phyloP scores from a whole-genome alignment of 306 rosid genomes.

The Cicer bijugum region DNA sequence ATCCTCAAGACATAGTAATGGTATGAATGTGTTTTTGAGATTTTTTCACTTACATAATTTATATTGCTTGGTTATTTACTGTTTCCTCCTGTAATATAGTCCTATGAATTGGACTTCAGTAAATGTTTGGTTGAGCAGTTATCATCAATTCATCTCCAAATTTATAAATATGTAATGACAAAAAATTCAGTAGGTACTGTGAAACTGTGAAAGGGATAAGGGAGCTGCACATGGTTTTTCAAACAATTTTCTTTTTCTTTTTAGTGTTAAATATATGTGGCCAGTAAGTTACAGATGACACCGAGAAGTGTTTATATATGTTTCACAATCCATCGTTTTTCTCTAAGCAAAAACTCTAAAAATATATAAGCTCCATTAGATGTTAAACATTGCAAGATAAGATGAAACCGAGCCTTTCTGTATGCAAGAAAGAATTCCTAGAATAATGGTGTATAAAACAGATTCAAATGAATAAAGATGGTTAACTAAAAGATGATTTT shows the following conservation, averaged over 20 bases:
- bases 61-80: conserved; percentile 37
- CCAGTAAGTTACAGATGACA: not conserved
- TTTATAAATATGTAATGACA: not conserved
- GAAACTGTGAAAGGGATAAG: not conserved
- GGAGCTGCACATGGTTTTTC: conserved; percentile 2
- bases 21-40: conserved; percentile 55
- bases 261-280: conserved; percentile 4
- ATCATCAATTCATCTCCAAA: not conserved
- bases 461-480: too few species aligned
- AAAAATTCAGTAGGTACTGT: conserved; percentile 19
- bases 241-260: conserved; percentile 28
- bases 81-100: conserved; percentile 23
- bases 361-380: not conserved
- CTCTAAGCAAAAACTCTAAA: not conserved
- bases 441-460: too few species aligned
- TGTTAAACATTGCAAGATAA: conserved; percentile 8
- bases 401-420: not conserved
- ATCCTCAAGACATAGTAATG: conserved; percentile 99
- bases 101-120: conserved; percentile 1
- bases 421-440: too few species aligned
- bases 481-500: too few species aligned
- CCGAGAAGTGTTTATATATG: not conserved
- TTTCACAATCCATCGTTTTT: not conserved
- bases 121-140: conserved; percentile 34
- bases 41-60: conserved; percentile 29